Conservation (phyloP, 257 asterid genomes). For the Knoxia roxburghii region DNA sequence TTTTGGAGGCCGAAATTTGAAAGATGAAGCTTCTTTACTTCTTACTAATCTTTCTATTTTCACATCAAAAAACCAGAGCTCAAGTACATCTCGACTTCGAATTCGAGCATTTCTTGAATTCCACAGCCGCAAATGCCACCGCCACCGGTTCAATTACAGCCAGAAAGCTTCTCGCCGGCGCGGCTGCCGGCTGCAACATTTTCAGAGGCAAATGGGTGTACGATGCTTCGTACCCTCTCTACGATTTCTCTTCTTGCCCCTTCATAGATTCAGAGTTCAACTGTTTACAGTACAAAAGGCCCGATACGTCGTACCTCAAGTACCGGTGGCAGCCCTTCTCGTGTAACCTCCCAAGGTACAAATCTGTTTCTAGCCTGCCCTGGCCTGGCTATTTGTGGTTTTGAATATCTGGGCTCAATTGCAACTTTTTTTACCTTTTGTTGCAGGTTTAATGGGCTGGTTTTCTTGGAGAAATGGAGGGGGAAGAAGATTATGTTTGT, state of each 20-base stretch:
- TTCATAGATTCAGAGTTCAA: slow-evolving; percentile 81
- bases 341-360: slow-evolving; percentile 68
- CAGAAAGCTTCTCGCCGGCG: slow-evolving; percentile 28
- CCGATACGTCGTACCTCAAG: slow-evolving; percentile 66
- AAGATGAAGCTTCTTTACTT: slow-evolving; percentile 33
- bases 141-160: slow-evolving; percentile 12
- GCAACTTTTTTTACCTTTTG: background rate
- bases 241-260: slow-evolving; percentile 67
- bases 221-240: slow-evolving; percentile 83
- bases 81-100: slow-evolving; percentile 21
- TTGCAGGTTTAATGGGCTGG: slow-evolving; percentile 73
- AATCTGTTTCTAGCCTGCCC: background rate
- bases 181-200: slow-evolving; percentile 40
- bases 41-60: slow-evolving; percentile 24
- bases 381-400: background rate
- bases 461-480: slow-evolving; percentile 68
- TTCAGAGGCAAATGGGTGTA: slow-evolving; percentile 80
- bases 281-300: slow-evolving; percentile 66
- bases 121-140: slow-evolving; percentile 24
- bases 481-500: slow-evolving; percentile 96
- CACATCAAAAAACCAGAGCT: slow-evolving; percentile 26
- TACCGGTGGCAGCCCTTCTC: slow-evolving; percentile 93
- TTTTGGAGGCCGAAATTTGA: slow-evolving; percentile 6
- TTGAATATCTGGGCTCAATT: background rate
- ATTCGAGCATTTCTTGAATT: slow-evolving; percentile 23